These are phyloP conservation scores for Phyllosticta citrichinensis DNA, from an alignment of 2,329 filamentous ascomycete genomes.

Conservation along the genomic window DNA sequence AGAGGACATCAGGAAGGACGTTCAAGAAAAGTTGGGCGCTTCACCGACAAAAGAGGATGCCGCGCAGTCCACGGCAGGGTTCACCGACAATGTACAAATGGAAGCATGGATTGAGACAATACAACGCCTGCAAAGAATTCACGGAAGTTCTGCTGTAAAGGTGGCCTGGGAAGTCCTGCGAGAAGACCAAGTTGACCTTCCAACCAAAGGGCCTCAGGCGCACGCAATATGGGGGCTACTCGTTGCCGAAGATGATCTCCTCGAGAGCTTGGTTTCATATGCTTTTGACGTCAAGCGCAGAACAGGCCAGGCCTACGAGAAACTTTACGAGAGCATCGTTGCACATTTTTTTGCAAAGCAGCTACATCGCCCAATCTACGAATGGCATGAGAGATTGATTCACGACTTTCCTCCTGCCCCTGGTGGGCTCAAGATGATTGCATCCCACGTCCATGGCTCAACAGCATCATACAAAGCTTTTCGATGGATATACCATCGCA, in stretches of 20 bases:
- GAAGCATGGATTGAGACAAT: neutral
- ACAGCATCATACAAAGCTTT: conserved; percentile 18
- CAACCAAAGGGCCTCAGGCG: conserved; percentile 28
- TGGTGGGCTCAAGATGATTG: neutral
- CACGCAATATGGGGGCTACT: conserved; percentile 38
- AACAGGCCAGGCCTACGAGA: conserved; percentile 24
- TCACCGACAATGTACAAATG: neutral
- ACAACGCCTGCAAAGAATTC: neutral
- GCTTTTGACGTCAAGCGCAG: conserved; percentile 30
- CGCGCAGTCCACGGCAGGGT: neutral
- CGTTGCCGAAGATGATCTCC: conserved; percentile 25
- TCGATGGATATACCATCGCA: conserved; percentile 29
- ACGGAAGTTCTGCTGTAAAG: neutral
- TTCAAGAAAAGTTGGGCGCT: neutral
- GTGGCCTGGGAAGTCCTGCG: conserved; percentile 33
- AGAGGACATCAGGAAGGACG: neutral
- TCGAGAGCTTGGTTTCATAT: conserved; percentile 31
- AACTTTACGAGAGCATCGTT: conserved; percentile 38
- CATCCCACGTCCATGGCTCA: neutral
- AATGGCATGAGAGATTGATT: conserved; percentile 5
- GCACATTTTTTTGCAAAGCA: conserved; percentile 24
- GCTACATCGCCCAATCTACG: conserved; percentile 3
- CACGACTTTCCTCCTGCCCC: neutral
- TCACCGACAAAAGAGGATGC: neutral
- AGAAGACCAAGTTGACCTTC: conserved; percentile 28